Evolutionary conservation across 2,329 filamentous ascomycete species (phyloP).

Genomic region (Coniochaeta sp.): DNA sequence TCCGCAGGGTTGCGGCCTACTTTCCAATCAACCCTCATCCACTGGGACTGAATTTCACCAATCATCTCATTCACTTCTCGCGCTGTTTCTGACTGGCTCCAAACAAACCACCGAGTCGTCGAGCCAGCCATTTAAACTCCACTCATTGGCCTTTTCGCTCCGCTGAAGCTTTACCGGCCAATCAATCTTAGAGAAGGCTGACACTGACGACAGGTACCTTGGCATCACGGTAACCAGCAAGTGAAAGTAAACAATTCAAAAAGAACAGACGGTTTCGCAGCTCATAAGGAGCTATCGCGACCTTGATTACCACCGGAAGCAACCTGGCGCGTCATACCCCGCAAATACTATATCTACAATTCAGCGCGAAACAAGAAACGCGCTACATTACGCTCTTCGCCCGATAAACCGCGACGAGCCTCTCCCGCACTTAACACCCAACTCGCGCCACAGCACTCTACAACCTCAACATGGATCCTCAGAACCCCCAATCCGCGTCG

Average conservation of each 20-base stretch:
- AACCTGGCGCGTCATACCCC: neutral
- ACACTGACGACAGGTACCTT: neutral
- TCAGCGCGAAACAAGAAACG: neutral
- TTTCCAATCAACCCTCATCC: constrained; percentile 18
- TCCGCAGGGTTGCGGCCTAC: constrained; percentile 4
- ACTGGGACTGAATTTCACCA: constrained; percentile 17
- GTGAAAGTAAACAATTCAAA: constrained; percentile 9
- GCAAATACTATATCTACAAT: neutral
- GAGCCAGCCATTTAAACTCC: constrained; percentile 19
- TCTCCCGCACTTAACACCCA: neutral
- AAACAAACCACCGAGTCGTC: constrained; percentile 15
- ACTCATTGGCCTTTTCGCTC: constrained; percentile 20
- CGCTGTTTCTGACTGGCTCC: constrained; percentile 21
- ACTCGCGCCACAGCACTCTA: neutral
- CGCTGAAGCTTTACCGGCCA: constrained; percentile 14
- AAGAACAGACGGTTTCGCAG: neutral
- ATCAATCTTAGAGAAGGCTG: constrained; percentile 15
- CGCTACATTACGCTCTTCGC: neutral
- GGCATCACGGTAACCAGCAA: neutral
- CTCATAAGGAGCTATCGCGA: neutral
- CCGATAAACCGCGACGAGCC: neutral
- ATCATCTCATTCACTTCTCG: constrained; percentile 21
- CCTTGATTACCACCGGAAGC: neutral
- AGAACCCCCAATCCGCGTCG: constrained; percentile 39
- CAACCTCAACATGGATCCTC: constrained; percentile 42